Evolutionary conservation across 2,329 filamentous ascomycete species (phyloP).

Genomic region (Ceratocystis eucalypticola): DNA sequence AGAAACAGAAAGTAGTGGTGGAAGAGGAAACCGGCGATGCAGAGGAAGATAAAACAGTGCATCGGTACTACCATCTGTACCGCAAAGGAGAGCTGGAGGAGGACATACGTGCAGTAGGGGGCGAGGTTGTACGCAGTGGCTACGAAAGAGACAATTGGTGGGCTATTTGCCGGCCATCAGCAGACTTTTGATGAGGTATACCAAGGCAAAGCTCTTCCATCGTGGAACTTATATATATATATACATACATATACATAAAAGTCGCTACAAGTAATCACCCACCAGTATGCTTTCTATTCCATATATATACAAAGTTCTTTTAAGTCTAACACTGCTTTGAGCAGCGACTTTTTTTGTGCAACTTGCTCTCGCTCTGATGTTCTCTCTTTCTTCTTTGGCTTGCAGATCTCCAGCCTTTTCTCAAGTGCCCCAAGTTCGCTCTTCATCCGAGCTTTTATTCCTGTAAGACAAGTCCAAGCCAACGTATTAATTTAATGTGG

Average conservation of each 20-base stretch:
- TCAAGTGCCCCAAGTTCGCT: neutral
- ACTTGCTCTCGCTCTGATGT: neutral
- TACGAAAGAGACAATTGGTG: constrained; percentile 99
- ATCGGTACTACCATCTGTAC: constrained; percentile 93
- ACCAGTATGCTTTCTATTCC: too few relatives aligned
- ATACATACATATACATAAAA: neutral
- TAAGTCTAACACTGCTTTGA: too few relatives aligned
- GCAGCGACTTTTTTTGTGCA: too few relatives aligned
- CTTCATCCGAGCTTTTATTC: constrained; percentile 1
- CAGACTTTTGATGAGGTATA: neutral
- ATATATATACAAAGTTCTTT: too few relatives aligned
- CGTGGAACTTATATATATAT: neutral
- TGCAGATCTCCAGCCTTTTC: neutral
- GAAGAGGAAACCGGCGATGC: neutral
- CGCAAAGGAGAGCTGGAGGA: constrained; percentile 71
- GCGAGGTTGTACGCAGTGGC: constrained; percentile 60
- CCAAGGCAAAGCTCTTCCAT: neutral
- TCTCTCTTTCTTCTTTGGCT: neutral
- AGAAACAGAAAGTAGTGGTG: neutral
- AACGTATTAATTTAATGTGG: neutral
- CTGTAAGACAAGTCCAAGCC: neutral
- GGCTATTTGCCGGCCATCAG: constrained; percentile 45
- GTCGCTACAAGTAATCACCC: too few relatives aligned
- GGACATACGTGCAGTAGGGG: constrained; percentile 62
- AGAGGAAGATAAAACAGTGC: constrained; percentile 45